Percentiles rank a stretch among this genome's conserved stretches.
These are phyloP conservation scores for Solanum boliviense DNA, from an alignment of 257 asterid genomes.

Conservation along the genomic window DNA sequence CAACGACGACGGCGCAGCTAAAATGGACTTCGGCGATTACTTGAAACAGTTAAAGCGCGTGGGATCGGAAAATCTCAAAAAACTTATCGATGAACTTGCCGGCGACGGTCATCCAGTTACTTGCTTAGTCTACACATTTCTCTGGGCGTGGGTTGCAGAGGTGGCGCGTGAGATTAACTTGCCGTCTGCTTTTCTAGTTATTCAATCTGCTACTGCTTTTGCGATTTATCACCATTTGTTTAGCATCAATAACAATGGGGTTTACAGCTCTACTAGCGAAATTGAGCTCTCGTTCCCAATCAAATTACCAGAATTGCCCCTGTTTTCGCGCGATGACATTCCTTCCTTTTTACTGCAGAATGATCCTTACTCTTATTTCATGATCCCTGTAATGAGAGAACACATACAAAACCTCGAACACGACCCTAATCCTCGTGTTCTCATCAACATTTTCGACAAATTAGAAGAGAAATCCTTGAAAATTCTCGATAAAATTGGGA, in stretches of 20 bases:
- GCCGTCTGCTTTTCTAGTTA: conserved; percentile 51
- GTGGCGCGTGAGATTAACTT: conserved; percentile 40
- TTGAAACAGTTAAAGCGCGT: conserved; percentile 7
- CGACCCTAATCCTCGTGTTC: conserved; percentile 22
- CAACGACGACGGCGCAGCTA: conserved; percentile 27
- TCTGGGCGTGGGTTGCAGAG: conserved; percentile 43
- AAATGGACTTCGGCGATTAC: conserved; percentile 4
- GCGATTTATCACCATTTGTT: conserved; percentile 40
- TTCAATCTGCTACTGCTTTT: conserved; percentile 54
- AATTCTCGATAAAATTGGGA: neutral
- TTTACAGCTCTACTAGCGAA: neutral
- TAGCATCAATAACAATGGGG: conserved; percentile 27
- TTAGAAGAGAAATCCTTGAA: conserved; percentile 25
- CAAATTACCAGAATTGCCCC: conserved; percentile 37
- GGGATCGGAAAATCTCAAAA: conserved; percentile 24
- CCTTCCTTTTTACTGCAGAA: conserved; percentile 34
- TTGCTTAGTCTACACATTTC: conserved; percentile 32
- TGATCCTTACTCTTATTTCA: neutral
- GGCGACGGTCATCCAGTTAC: conserved; percentile 34
- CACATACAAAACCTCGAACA: conserved; percentile 27
- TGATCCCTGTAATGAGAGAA: conserved; percentile 19
- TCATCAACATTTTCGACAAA: conserved; percentile 40
- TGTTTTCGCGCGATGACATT: conserved; percentile 28
- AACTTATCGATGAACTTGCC: conserved; percentile 1
- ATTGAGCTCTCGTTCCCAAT: conserved; percentile 4